A percentile compares a stretch with the other conserved stretches of the same genome.
Evolutionary conservation across 202 grass and related monocot genomes (phyloP).

Genomic region (Setaria italica): DNA sequence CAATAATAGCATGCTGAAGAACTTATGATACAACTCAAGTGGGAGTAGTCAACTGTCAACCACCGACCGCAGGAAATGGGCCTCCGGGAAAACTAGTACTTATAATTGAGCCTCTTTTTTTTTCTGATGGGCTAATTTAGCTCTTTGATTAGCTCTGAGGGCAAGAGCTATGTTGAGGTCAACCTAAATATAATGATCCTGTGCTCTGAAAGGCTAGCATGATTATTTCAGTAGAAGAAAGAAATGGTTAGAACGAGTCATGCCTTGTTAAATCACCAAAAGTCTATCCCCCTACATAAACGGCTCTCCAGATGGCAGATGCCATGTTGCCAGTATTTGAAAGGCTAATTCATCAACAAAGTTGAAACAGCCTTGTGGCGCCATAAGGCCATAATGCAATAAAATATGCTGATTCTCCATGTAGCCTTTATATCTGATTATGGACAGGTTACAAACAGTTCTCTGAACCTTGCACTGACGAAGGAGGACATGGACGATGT

Average conservation of each 20-base stretch:
- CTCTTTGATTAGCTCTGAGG: conserved; percentile 41
- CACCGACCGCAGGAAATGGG: conserved; percentile 39
- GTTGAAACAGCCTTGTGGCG: background rate
- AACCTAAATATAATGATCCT: conserved; percentile 37
- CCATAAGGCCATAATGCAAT: background rate
- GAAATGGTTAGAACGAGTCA: background rate
- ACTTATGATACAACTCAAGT: background rate
- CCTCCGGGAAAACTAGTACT: conserved; percentile 1
- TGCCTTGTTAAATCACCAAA: conserved; percentile 16
- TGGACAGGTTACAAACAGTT: background rate
- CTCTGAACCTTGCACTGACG: background rate
- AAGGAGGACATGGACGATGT: background rate
- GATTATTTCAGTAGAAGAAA: conserved; percentile 27
- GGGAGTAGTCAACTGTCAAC: conserved; percentile 42
- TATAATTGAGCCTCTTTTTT: conserved; percentile 44
- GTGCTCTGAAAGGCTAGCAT: conserved; percentile 11
- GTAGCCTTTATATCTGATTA: conserved; percentile 16
- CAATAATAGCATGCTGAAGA: background rate
- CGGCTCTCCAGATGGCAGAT: background rate
- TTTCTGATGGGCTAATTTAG: conserved; percentile 8
- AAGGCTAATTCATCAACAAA: background rate
- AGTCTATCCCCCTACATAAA: background rate
- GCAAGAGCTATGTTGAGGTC: conserved; percentile 32
- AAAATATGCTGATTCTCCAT: conserved; percentile 10
- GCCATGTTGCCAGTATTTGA: background rate